phyloP scores from a whole-genome alignment of 257 asterid genomes.

The Jacaranda copaia region DNA sequence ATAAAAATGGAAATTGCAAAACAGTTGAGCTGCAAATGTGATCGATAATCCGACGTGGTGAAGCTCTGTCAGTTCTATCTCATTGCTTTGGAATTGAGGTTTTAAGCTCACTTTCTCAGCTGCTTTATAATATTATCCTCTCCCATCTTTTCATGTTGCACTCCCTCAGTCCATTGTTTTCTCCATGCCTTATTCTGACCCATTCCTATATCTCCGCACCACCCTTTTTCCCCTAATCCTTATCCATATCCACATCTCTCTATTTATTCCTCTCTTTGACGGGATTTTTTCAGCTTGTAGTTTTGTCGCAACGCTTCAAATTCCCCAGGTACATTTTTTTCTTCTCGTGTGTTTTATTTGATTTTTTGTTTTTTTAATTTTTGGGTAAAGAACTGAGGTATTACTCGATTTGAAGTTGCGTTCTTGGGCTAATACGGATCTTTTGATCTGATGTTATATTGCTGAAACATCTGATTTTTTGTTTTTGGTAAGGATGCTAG shows the following conservation, averaged over 20 bases:
- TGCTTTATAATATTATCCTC: background rate
- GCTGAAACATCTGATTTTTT: background rate
- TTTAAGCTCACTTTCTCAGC: background rate
- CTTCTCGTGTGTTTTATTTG: background rate
- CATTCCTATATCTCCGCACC: slow-evolving; percentile 21
- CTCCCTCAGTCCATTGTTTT: background rate
- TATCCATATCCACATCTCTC: slow-evolving; percentile 17
- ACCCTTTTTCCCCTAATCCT: slow-evolving; percentile 10
- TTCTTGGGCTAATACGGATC: background rate
- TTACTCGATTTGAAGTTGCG: background rate
- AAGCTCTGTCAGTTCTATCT: background rate
- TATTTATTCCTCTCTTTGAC: slow-evolving; percentile 11
- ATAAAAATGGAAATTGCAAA: background rate
- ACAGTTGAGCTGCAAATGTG: background rate
- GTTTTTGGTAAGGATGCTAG: background rate
- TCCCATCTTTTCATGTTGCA: background rate
- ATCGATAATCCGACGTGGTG: background rate
- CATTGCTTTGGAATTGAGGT: background rate
- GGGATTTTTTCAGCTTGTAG: background rate
- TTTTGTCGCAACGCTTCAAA: background rate
- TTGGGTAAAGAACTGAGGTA: background rate
- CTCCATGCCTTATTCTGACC: background rate
- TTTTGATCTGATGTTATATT: slow-evolving; percentile 7
- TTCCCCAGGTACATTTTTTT: slow-evolving; percentile 9
- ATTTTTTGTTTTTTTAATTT: background rate